phyloP scores from a whole-genome alignment of 805 yeast genomes.

The Cyberlindnera euphorbiae region DNA sequence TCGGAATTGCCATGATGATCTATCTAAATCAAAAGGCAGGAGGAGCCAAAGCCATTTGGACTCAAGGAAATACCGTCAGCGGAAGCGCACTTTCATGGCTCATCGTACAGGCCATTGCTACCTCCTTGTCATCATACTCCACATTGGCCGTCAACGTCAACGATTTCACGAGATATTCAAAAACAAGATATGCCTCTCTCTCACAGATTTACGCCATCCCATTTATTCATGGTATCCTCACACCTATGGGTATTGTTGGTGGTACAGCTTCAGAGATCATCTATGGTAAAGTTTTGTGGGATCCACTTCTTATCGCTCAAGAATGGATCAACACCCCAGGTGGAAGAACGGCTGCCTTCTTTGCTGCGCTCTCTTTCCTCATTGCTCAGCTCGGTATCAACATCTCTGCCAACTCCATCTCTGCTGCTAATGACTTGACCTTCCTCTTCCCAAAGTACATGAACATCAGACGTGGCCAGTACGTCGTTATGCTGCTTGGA shows the following conservation, averaged over 20 bases:
- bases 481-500: conserved; percentile 12
- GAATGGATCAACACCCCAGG: conserved; percentile 31
- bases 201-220: conserved; percentile 15
- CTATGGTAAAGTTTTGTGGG: conserved; percentile 19
- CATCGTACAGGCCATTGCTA: conserved; percentile 8
- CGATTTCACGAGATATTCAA: conserved; percentile 14
- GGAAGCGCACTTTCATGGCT: conserved; percentile 9
- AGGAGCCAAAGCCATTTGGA: conserved; percentile 11
- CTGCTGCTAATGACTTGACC: conserved; percentile 66
- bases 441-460: conserved; percentile 58
- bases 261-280: conserved; percentile 14
- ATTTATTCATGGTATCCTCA: conserved; percentile 11
- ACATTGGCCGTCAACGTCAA: conserved; percentile 16
- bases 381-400: conserved; percentile 75
- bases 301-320: conserved; percentile 17
- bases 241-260: conserved; percentile 17
- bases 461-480: conserved; percentile 53
- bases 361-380: conserved; percentile 63
- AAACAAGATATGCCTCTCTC: conserved; percentile 9
- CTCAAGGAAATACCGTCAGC: conserved; percentile 5
- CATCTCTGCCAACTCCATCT: conserved; percentile 61
- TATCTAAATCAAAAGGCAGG: conserved; percentile 15
- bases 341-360: conserved; percentile 71
- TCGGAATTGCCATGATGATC: conserved; percentile 13
- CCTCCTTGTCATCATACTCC: conserved; percentile 7